Base-by-base conservation (phyloP, 2,329 filamentous ascomycete species). In the Cladorrhinum sp. region DNA sequence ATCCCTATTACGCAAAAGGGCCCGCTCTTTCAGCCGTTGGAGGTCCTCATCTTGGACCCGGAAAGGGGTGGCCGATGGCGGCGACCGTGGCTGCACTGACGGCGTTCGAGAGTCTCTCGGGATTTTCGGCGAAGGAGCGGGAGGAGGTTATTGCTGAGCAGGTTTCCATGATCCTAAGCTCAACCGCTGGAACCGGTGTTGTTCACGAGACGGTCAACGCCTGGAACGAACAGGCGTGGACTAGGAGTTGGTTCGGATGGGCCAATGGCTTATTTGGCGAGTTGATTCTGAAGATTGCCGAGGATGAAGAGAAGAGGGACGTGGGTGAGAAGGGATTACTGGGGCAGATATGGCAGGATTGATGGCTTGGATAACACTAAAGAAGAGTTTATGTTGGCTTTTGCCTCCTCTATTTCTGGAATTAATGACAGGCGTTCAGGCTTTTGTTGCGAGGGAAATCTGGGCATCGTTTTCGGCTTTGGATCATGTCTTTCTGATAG, bases 1-100 rank as follows among this genome's bases (percentile, higher is more conserved):
- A 96, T 69, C 91, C 92, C 0, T 96, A 95, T 74, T 96, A 83
- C 67, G 78, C 90, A 55, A 78, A 79, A 16, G 90, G 90, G 0
- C 76, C 79, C 0, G 82, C 80, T 0, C 89, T 95, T 69, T 85
- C 83, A 3, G 89, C 88, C 1, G 88, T 95, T 58, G 91, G 92
- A 7, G 91, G 80, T 1, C 80, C 80, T 3, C 82, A 82, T 66
- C 85, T 92, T 60, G 90, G 90, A 0, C 79, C 81, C 0, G 81
- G 81, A 0, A 75, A 75, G 36, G 79, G 81, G 0, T 85, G 82
- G 82, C 82, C 82, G 0, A 84, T 85, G 82, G 79, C 81, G 0
- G 76, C 77, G 27, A 80, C 83, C 10, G 80, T 83, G 18, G 79
- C 77, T 0, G 81, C 79, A 20, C 78, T 83, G 64, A 85, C 82